phyloP scores from a whole-genome alignment of 179 eudicot species.

The Monotropa hypopitys region DNA sequence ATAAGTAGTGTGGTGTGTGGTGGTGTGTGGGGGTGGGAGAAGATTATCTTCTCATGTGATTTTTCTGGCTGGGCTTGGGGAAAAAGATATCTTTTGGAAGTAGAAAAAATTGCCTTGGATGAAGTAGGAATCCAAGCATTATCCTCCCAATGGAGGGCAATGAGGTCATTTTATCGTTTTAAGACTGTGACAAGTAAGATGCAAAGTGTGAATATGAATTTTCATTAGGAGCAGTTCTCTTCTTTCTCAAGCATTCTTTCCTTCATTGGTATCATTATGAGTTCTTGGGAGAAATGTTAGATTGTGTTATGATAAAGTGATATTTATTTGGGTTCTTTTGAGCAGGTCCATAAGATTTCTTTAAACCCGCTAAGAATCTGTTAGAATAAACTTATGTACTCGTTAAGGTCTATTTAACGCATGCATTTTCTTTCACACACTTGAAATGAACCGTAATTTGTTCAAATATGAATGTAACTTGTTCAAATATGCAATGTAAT shows the following conservation, averaged over 20 bases:
- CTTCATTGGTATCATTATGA: not conserved
- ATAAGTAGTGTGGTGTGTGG: constrained; percentile 22
- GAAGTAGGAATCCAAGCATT: not conserved
- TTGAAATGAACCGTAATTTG: too few relatives aligned
- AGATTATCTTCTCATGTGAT: too few relatives aligned
- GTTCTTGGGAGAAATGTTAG: not conserved
- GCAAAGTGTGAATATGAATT: constrained; percentile 2
- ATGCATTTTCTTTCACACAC: too few relatives aligned
- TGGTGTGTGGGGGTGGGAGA: too few relatives aligned
- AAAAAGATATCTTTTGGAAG: not conserved
- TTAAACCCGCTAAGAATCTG: too few relatives aligned
- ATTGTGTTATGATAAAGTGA: not conserved
- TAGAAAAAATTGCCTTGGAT: not conserved
- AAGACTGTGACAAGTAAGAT: not conserved
- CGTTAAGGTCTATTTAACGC: too few relatives aligned
- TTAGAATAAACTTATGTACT: too few relatives aligned
- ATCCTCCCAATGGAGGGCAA: not conserved
- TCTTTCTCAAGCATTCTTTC: not conserved
- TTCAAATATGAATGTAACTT: too few relatives aligned
- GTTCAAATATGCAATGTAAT: too few relatives aligned
- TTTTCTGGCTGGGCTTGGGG: constrained; percentile 3
- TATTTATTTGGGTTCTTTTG: not conserved
- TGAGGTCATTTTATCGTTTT: not conserved
- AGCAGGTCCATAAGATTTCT: too few relatives aligned
- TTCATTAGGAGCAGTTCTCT: not conserved